Evolutionary conservation across 2,329 filamentous ascomycete species (phyloP), one percentile per base, ranked within the genome.

Genomic region (Colletotrichum euphorbiae): DNA sequence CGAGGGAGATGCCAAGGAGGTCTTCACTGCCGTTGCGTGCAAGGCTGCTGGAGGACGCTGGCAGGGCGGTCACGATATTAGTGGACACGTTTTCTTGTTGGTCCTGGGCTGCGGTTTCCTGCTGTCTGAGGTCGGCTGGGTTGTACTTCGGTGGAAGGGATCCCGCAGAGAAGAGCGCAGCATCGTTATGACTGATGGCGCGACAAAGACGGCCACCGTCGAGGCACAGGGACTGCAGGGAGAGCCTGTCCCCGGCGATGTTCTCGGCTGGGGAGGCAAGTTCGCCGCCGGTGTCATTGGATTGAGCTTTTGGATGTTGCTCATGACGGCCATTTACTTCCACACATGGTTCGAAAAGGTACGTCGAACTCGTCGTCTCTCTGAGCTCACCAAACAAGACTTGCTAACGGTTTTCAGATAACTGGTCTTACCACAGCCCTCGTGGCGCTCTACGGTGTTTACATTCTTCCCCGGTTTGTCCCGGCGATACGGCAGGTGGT

Each of bases 311-410:
- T 98, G 96, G 93, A 99, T 99, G 96, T 80, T 99, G 77, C 84
- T 98, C 69, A 99, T 99, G 96, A 99, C 96, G 45, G 94, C 94
- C 3, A 94, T 97, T 43, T 99, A 95, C 84, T 99, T 99, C 76
- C 96, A 99, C 79, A 99, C 96, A 0, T 98, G 95, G 94, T 90
- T 97, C 74, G 96, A 99, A 83, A 99, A 98, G 91, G 91, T 92
- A 74, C 75, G 85, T 77, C 45, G n/a, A 17, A 4, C 0, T n/a
- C 4, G 3, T 21, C 5, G 24, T 62, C 21, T 9, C 2, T 33
- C 4, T 0, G 2, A 9, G 4, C 28, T 33, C 15, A 19, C 3
- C 17, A 1, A 3, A 9, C 2, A 17, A 33, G 28, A 28, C n/a
- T 56, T 58, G 60, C 75, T 79, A 65, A 79, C 72, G 7, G 36